These are phyloP conservation scores for Stromatinia cepivora DNA, from an alignment of 2,329 filamentous ascomycete species.

Conservation along the genomic window DNA sequence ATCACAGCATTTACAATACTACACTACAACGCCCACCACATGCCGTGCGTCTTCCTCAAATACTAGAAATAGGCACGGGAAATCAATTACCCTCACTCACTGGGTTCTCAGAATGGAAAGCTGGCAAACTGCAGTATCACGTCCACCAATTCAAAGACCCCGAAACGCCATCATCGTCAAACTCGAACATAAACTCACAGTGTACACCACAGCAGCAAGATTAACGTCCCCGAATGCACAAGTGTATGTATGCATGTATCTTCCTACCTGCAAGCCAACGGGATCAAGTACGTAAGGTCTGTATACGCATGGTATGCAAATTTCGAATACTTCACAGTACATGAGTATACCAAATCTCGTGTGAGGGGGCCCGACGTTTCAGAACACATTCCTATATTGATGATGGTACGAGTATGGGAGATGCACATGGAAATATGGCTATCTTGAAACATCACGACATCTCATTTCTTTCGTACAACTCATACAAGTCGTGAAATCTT, in stretches of 20 bases:
- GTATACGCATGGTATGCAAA: not conserved
- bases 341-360: not conserved
- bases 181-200: constrained; percentile 11
- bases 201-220: constrained; percentile 15
- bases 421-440: not conserved
- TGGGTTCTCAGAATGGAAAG: constrained; percentile 14
- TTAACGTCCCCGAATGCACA: constrained; percentile 21
- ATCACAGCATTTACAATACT: not conserved
- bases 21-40: not conserved
- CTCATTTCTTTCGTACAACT: constrained; percentile 1
- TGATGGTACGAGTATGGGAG: not conserved
- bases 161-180: constrained; percentile 22
- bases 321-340: not conserved
- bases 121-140: constrained; percentile 8
- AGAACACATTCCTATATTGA: not conserved
- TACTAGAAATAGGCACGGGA: constrained; percentile 1
- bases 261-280: constrained; percentile 14
- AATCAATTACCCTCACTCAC: not conserved
- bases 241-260: constrained; percentile 12
- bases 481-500: not conserved
- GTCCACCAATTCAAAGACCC: constrained; percentile 11
- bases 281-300: not conserved
- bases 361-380: constrained; percentile 5
- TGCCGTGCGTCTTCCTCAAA: not conserved
- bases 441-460: not conserved